phyloP scores from a whole-genome alignment of 495 filamentous ascomycete species.

The Hypoxylon trugodes region DNA sequence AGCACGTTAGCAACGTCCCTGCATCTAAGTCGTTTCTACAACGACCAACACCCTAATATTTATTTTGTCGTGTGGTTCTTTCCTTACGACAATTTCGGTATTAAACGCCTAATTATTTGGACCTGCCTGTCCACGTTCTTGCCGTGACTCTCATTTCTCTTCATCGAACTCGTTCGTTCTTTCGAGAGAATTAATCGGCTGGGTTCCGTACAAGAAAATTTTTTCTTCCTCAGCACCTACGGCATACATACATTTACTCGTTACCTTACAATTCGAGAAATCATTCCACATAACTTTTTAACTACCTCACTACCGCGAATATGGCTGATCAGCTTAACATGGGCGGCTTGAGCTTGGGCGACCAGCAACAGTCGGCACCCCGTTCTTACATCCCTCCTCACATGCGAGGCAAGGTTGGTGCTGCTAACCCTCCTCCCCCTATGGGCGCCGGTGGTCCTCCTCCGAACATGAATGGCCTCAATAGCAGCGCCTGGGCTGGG shows the following conservation, averaged over 20 bases:
- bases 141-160: conserved; percentile 40
- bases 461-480: conserved; percentile 57
- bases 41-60: conserved; percentile 16
- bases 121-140: conserved; percentile 15
- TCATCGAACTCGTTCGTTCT: conserved; percentile 48
- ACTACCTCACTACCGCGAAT: conserved; percentile 14
- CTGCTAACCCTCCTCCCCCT: conserved; percentile 42
- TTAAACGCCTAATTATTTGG: conserved; percentile 17
- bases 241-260: too few species aligned
- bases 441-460: conserved; percentile 45
- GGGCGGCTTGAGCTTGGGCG: conserved; percentile 76
- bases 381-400: conserved; percentile 97
- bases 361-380: conserved; percentile 68
- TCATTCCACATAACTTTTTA: conserved; percentile 5
- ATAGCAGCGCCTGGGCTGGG: conserved; percentile 71
- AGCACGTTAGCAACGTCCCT: conserved; percentile 11
- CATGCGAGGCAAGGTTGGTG: conserved; percentile 71
- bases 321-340: conserved; percentile 98
- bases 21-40: conserved; percentile 19
- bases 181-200: conserved; percentile 47
- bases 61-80: conserved; percentile 12
- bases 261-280: too few species aligned
- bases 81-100: conserved; percentile 4
- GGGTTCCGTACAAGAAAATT: conserved; percentile 44
- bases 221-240: conserved; percentile 20